Percentiles rank a stretch among this genome's conserved stretches.
phyloP scores from a whole-genome alignment of 2,329 filamentous ascomycete genomes.

The Thielaviopsis ethacetica region DNA sequence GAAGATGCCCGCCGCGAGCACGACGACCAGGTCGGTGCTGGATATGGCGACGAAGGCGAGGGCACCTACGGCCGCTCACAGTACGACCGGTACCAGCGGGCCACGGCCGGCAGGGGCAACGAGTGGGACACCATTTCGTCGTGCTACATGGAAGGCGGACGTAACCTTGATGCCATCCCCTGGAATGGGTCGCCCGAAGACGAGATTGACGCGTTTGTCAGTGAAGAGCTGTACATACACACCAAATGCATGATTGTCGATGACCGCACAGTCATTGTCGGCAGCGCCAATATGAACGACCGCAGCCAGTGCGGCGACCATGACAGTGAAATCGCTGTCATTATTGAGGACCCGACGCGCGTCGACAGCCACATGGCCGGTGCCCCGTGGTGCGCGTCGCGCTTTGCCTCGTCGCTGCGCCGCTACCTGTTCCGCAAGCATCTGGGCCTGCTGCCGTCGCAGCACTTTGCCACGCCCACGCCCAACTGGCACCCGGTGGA shows the following conservation, averaged over 20 bases:
- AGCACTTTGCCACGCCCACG: slow-evolving; percentile 49
- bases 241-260: slow-evolving; percentile 66
- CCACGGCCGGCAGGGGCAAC: slow-evolving; percentile 23
- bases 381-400: slow-evolving; percentile 50
- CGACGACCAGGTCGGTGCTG: slow-evolving; percentile 38
- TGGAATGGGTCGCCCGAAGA: slow-evolving; percentile 39
- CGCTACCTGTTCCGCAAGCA: slow-evolving; percentile 85
- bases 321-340: slow-evolving; percentile 79
- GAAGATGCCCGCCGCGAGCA: slow-evolving; percentile 47
- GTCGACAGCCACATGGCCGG: slow-evolving; percentile 62
- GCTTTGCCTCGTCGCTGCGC: slow-evolving; percentile 65
- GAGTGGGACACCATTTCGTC: slow-evolving; percentile 57
- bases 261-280: slow-evolving; percentile 67
- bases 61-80: slow-evolving; percentile 24
- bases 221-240: slow-evolving; percentile 46
- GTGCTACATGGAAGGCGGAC: slow-evolving; percentile 70
- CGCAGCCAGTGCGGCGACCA: slow-evolving; percentile 66
- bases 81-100: slow-evolving; percentile 58
- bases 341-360: slow-evolving; percentile 62
- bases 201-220: slow-evolving; percentile 45
- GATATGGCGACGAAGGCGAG: slow-evolving; percentile 23
- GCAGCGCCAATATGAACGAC: slow-evolving; percentile 44
- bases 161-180: slow-evolving; percentile 43
- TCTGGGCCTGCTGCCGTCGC: slow-evolving; percentile 63
- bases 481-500: slow-evolving; percentile 64